A percentile compares a stretch with the other conserved stretches of the same genome.
Evolutionary conservation across 306 rosid species (phyloP).

Genomic region (Casuarina cunninghamiana): DNA sequence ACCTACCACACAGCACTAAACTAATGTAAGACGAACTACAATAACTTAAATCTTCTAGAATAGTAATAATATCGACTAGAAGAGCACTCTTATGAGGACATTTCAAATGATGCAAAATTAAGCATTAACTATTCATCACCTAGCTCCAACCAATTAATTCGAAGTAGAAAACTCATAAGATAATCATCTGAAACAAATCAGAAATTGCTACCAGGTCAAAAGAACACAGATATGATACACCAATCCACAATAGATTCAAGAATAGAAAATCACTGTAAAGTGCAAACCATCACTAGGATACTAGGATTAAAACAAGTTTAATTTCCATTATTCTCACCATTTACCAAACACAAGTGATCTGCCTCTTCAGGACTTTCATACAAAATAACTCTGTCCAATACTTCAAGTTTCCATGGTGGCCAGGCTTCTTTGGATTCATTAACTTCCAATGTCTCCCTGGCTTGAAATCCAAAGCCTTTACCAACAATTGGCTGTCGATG

Average conservation of each 20-base stretch:
- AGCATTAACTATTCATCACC: background rate
- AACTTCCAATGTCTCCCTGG: constrained; percentile 45
- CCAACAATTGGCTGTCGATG: constrained; percentile 47
- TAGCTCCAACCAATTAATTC: background rate
- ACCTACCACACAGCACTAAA: background rate
- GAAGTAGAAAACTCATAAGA: background rate
- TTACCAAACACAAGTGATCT: constrained; percentile 75
- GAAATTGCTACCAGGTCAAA: background rate
- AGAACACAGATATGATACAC: background rate
- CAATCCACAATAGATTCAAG: background rate
- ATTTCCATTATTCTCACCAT: constrained; percentile 61
- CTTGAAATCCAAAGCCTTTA: constrained; percentile 41
- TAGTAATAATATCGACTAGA: background rate
- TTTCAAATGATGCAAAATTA: background rate
- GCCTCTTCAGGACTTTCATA: constrained; percentile 79
- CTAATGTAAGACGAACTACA: background rate
- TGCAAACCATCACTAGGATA: background rate
- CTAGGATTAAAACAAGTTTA: constrained; percentile 9
- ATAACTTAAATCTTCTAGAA: background rate
- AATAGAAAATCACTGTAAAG: background rate
- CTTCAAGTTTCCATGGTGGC: constrained; percentile 74
- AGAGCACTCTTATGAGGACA: background rate
- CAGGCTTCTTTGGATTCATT: constrained; percentile 43
- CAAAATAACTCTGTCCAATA: constrained; percentile 83
- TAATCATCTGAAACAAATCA: background rate